Evolutionary conservation across 306 rosid species (phyloP).

Genomic region (Trichosanthes cucumerina): DNA sequence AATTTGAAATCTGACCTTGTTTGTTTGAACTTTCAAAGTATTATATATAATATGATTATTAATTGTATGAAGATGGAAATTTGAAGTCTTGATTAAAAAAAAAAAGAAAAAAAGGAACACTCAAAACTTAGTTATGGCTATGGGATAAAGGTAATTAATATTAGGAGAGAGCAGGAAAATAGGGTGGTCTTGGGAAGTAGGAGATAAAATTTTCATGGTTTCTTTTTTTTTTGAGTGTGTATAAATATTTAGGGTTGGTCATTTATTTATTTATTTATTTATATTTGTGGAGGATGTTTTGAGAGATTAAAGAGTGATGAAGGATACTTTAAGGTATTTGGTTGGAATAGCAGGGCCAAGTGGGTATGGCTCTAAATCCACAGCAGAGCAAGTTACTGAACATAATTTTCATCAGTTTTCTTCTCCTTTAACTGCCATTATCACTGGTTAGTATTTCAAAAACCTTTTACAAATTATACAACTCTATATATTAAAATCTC

Average conservation of each 20-base stretch:
- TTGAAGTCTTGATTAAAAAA: background rate
- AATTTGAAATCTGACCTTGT: background rate
- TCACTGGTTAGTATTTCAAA: constrained; percentile 53
- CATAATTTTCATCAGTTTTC: constrained; percentile 27
- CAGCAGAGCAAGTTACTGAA: constrained; percentile 76
- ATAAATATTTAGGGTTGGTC: background rate
- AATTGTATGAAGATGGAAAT: background rate
- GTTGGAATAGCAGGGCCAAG: constrained; percentile 96
- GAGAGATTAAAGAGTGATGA: constrained; percentile 34
- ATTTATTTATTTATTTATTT: background rate
- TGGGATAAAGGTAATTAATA: background rate
- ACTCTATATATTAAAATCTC: background rate
- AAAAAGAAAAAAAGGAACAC: background rate
- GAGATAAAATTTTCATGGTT: background rate
- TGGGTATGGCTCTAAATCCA: constrained; percentile 88
- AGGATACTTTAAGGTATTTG: constrained; percentile 68
- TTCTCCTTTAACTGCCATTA: constrained; percentile 55
- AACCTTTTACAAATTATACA: background rate
- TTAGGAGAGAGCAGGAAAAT: background rate
- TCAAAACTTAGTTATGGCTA: background rate
- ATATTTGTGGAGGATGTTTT: background rate
- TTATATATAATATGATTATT: background rate
- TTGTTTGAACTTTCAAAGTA: no score
- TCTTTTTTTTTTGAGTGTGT: background rate
- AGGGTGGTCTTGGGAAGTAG: background rate